These are phyloP conservation scores for Pythium utonaiense DNA, from an alignment of 352 stramenopile genomes.

Conservation along the genomic window DNA sequence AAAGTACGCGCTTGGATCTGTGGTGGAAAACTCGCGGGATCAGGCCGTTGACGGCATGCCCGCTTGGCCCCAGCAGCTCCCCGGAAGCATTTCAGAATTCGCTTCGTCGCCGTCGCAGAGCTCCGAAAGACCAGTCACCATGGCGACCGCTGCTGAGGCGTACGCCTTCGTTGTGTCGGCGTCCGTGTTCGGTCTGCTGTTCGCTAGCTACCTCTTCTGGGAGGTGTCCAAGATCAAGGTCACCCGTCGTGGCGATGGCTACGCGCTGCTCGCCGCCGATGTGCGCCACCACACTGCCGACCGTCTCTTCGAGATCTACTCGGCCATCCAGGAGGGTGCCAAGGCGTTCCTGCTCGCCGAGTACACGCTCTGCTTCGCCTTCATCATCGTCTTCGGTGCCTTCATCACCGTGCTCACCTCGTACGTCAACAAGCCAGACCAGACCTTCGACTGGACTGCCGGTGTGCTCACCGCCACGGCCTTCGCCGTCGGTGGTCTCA, in stretches of 20 bases:
- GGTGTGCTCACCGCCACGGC: slow-evolving; percentile 91
- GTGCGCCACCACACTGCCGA: slow-evolving; percentile 80
- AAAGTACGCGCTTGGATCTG: slow-evolving; percentile 20
- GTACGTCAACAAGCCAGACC: slow-evolving; percentile 82
- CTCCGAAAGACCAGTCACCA: slow-evolving; percentile 24
- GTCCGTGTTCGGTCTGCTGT: slow-evolving; percentile 75
- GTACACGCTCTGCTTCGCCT: slow-evolving; percentile 94
- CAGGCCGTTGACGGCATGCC: slow-evolving; percentile 4
- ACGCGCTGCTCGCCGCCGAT: slow-evolving; percentile 70
- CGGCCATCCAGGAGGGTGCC: slow-evolving; percentile 91
- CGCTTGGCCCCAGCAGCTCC: neutral
- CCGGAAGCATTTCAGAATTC: slow-evolving; percentile 63
- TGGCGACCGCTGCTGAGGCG: slow-evolving; percentile 54
- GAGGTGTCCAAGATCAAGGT: slow-evolving; percentile 89
- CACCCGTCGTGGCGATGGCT: slow-evolving; percentile 77
- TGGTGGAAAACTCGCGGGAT: slow-evolving; percentile 24
- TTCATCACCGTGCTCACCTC: slow-evolving; percentile 91
- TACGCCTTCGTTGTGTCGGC: slow-evolving; percentile 65
- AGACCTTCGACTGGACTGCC: slow-evolving; percentile 86
- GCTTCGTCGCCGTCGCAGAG: slow-evolving; percentile 24
- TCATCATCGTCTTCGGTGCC: slow-evolving; percentile 85
- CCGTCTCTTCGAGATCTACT: slow-evolving; percentile 91
- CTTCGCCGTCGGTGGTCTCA: slow-evolving; percentile 87
- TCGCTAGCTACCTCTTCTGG: slow-evolving; percentile 83
- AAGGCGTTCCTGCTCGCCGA: slow-evolving; percentile 93